Conservation (phyloP, 2,329 filamentous ascomycete species). For the Trichoderma citrinoviride region DNA sequence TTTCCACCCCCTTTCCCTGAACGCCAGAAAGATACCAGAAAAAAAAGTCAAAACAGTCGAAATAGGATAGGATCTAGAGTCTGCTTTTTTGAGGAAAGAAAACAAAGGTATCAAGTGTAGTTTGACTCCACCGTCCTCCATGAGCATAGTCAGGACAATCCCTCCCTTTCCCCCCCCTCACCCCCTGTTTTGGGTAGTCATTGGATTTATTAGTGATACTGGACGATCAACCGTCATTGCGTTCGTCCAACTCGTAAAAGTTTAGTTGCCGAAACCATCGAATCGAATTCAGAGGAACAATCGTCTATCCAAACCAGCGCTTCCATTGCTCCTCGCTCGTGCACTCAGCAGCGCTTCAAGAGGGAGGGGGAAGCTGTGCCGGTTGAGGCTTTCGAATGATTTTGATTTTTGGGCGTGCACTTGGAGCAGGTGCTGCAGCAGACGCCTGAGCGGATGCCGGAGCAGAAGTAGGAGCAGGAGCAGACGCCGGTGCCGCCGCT, state of each 20-base stretch:
- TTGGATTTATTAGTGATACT: too few relatives aligned
- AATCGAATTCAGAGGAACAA: neutral
- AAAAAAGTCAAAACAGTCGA: neutral
- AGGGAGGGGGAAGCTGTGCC: slow-evolving; percentile 5
- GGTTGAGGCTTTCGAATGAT: slow-evolving; percentile 38
- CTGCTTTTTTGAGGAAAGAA: neutral
- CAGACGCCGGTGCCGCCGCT: slow-evolving; percentile 27
- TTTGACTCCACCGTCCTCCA: neutral
- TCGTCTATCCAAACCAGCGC: too few relatives aligned
- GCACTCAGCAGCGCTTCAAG: neutral
- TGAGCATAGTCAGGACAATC: neutral
- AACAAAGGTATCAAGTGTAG: slow-evolving; percentile 12
- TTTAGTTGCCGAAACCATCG: too few relatives aligned
- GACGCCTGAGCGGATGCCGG: slow-evolving; percentile 8
- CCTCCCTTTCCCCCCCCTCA: neutral
- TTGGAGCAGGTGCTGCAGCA: slow-evolving; percentile 27
- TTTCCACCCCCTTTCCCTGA: neutral
- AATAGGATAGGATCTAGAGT: neutral
- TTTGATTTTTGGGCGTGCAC: slow-evolving; percentile 38
- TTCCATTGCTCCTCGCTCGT: neutral
- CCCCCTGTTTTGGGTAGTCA: neutral
- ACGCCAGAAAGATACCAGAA: slow-evolving; percentile 17
- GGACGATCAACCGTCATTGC: neutral
- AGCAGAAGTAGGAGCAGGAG: slow-evolving; percentile 8
- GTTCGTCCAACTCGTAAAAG: neutral